A percentile compares a stretch with the other conserved stretches of the same genome.
Conservation (phyloP, 2,329 filamentous ascomycete genomes). For the Hyphodiscus sp. region DNA sequence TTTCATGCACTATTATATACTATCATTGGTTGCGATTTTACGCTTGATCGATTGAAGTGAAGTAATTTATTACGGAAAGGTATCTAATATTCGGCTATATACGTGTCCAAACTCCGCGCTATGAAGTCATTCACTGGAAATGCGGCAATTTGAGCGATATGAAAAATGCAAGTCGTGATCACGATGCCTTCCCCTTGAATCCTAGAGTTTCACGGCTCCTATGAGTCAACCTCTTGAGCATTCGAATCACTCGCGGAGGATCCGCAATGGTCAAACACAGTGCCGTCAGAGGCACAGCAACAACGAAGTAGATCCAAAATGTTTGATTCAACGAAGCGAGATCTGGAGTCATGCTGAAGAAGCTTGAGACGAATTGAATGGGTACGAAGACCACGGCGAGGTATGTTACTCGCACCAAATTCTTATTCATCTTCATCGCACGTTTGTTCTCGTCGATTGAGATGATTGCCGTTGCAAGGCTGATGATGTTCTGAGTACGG, state of each 20-base stretch:
- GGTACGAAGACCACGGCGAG: constrained; percentile 5
- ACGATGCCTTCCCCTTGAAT: background rate
- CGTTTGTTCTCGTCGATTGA: constrained; percentile 9
- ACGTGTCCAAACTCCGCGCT: background rate
- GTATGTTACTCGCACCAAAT: constrained; percentile 10
- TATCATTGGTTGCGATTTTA: too few species aligned
- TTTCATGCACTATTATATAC: too few species aligned
- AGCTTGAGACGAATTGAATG: constrained; percentile 1
- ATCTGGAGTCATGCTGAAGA: constrained; percentile 6
- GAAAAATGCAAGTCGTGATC: background rate
- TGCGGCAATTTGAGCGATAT: background rate
- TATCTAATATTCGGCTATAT: background rate
- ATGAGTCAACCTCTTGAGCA: background rate
- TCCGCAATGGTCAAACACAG: background rate
- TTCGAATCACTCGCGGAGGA: background rate
- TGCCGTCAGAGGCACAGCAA: background rate
- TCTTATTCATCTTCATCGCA: constrained; percentile 7
- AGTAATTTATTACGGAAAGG: too few species aligned
- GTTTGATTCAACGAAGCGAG: background rate
- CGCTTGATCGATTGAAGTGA: too few species aligned
- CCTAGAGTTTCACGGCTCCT: background rate
- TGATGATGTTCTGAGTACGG: constrained; percentile 6
- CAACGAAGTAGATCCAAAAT: constrained; percentile 1
- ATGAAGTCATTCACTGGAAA: background rate
- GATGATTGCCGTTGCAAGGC: constrained; percentile 6